Base-by-base conservation (phyloP, 805 yeast species). In the Naumovozyma baii region DNA sequence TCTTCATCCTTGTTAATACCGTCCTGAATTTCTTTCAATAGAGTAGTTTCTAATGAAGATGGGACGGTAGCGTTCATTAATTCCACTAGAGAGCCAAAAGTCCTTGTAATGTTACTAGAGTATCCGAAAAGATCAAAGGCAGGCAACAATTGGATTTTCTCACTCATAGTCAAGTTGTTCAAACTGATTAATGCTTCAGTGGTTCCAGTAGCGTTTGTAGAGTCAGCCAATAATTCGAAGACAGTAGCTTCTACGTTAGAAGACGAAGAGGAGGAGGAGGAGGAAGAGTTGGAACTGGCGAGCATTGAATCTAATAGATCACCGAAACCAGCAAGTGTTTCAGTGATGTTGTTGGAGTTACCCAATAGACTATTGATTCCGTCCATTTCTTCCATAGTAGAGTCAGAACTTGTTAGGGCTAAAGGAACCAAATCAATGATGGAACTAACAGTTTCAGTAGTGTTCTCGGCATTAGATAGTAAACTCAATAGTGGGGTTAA, bases 401-500 rank as follows among this genome's bases (percentile, higher is more conserved):
- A 31, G 14, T 48, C 41, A 5, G 48, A 33, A 31, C 32, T 42
- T 2, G 54, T 19, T 10, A 46, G 41, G 25, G 57, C 57, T 34
- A 58, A 38, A 18, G 64, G 63, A 25, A 58, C 51, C 28, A 58
- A 41, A 4, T 39, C 41, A 10, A 46, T 44, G n/a, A 59, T 39
- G 10, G 62, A 49, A 12, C 34, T 34, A n/a, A 61, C 42, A 14
- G 64, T 52, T 2, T 41, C 35, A 9, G 54, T 41, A 10, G 49
- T 36, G 36, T 57, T 49, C 9, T 41, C 47, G 12, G 59, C 50
- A 34, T 49, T 38, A 22, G 52, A 44, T n/a, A 61, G 41, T n/a
- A 61, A 33, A 8, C 48, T 43, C 38, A 61, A 39, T 32, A 61
- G 46, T 15, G 64, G 62, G 13, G 44, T 33, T 35, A 59, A 47